Percentiles rank a stretch among this genome's conserved stretches.
Conservation (phyloP, 1,139 yeast species). For the Lizanozyma gosingica region DNA sequence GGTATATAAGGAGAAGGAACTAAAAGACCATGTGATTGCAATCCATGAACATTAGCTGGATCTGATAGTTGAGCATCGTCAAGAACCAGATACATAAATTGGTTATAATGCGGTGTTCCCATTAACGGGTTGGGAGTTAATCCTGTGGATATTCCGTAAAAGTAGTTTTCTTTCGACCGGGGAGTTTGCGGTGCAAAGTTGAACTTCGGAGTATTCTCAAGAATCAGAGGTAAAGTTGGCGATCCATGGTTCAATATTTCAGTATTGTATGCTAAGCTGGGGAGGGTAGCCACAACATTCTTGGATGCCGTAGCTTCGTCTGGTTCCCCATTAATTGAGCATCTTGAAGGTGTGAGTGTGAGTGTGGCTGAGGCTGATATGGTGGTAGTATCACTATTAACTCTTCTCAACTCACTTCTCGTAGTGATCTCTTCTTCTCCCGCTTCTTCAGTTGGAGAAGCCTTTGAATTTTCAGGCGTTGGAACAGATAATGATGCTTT, state of each 20-base stretch:
- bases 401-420: slow-evolving; percentile 15
- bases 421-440: slow-evolving; percentile 1
- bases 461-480: background rate
- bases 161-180: slow-evolving; percentile 22
- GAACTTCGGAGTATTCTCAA: slow-evolving; percentile 3
- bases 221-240: slow-evolving; percentile 2
- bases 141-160: slow-evolving; percentile 19
- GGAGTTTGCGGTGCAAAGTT: slow-evolving; percentile 28
- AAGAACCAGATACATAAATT: background rate
- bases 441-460: slow-evolving; percentile 3
- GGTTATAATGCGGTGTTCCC: background rate
- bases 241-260: background rate
- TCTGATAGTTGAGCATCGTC: background rate
- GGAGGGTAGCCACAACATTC: slow-evolving; percentile 8
- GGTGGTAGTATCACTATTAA: slow-evolving; percentile 18
- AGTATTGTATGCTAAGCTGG: background rate
- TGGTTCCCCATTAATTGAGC: background rate
- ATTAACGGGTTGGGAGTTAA: slow-evolving; percentile 20
- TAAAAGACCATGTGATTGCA: background rate
- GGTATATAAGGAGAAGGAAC: background rate
- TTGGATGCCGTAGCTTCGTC: slow-evolving; percentile 8
- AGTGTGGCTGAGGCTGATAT: slow-evolving; percentile 6
- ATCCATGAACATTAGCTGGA: background rate
- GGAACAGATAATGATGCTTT: background rate
- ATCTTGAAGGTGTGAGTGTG: slow-evolving; percentile 1